Evolutionary conservation across 371 early-diverging fungal genomes (phyloP), one percentile per base, ranked within the genome.

Genomic region (Gilbertella persicaria): DNA sequence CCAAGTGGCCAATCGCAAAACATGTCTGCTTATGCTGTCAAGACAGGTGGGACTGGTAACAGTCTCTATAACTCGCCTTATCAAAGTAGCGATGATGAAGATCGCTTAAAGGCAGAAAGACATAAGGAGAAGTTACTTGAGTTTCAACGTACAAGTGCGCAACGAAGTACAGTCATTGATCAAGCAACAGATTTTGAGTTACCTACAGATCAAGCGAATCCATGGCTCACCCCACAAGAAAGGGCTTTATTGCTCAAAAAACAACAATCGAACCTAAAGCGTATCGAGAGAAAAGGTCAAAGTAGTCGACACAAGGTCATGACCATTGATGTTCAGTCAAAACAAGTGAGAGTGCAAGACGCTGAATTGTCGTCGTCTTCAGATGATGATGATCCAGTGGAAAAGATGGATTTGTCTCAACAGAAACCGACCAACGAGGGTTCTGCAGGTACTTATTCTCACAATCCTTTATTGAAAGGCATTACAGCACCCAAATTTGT

Each of bases 201-300:
- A 16, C 82, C 86, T 2, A 75, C 79, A 4, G 87, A 87, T 46
- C 73, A 76, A 20, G 64, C 65, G 29, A 84, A 87, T 45, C 82
- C 83, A 44, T 94, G 95, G 95, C 57, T 88, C 46, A 80, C 88
- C 0, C 74, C 87, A 12, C 87, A 92, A 53, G 93, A 94, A 56
- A 71, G 85, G n/a, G 85, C 82, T 5, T 36, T 67, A 21, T 58
- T 71, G 43, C 44, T 79, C 7, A 73, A 68, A 30, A 79, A 76
- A 55, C 78, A 78, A n/a, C 76, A 73, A 45, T 58, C 80, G 5
- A 84, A 82, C 45, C 51, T 79, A 21, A 73, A 70, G 39, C 62
- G 63, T 41, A 58, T 66, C 9, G 76, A 81, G 13, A 73, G 74
- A 41, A 77, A 75, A 41, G 74, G 64, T 21, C 66, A 68, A 12